A percentile compares a stretch with the other conserved stretches of the same genome.
phyloP scores from a whole-genome alignment of 139 green algal species.

The Medakamo hakoo region DNA sequence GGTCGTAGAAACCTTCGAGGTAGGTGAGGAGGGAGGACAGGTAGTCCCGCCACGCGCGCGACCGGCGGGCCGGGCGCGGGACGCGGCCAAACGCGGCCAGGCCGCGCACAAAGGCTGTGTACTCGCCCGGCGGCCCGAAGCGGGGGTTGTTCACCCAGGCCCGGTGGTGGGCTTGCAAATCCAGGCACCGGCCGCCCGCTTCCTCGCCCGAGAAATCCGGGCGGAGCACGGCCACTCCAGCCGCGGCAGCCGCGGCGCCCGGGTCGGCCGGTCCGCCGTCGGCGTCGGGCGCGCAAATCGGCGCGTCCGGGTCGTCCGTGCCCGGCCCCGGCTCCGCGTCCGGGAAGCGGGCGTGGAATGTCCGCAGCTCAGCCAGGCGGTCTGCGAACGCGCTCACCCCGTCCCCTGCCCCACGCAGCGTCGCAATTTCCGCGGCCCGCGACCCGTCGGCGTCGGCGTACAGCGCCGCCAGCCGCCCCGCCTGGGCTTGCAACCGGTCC shows the following conservation, averaged over 20 bases:
- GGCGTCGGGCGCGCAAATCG: conserved; percentile 31
- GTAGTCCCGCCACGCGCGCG: conserved; percentile 54
- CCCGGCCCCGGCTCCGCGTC: conserved; percentile 19
- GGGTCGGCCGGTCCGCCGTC: conserved; percentile 29
- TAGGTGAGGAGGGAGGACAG: conserved; percentile 53
- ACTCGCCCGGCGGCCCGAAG: conserved; percentile 22
- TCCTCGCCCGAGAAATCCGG: conserved; percentile 82
- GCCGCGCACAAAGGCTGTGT: conserved; percentile 47
- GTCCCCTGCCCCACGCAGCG: conserved; percentile 46
- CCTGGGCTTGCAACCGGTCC: conserved; percentile 52
- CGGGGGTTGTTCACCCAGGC: no score
- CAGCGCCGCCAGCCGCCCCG: conserved; percentile 60
- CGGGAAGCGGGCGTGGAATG: conserved; percentile 63
- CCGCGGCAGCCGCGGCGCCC: no score
- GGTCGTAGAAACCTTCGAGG: conserved; percentile 70
- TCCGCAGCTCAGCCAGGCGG: conserved; percentile 72
- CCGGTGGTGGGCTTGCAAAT: conserved; percentile 68
- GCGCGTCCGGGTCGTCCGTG: background rate
- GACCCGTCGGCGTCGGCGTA: conserved; percentile 77
- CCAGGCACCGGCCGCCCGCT: conserved; percentile 67
- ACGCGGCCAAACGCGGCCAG: conserved; percentile 34
- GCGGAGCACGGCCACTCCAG: conserved; percentile 26
- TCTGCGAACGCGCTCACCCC: conserved; percentile 73
- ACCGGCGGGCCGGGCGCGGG: conserved; percentile 14
- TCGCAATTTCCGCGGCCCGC: conserved; percentile 77